Evolutionary conservation across 2,329 filamentous ascomycete genomes (phyloP), one percentile per base, ranked within the genome.

Genomic region (Xylaria sp.): DNA sequence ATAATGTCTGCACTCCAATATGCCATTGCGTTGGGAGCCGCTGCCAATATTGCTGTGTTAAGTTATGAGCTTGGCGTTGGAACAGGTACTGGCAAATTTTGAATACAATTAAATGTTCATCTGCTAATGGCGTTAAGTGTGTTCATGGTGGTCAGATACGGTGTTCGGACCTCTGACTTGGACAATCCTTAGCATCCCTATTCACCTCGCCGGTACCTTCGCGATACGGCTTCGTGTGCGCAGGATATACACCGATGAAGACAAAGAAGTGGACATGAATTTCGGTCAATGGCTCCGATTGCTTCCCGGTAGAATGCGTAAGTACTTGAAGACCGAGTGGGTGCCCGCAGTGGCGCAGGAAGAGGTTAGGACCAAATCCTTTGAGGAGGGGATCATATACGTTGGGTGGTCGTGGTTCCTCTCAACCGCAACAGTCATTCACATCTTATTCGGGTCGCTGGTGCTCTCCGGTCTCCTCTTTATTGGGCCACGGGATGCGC

Each of bases 361-460:
- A 23, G 56, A 63, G n/a, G 57, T 71, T 26, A 44, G 62, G 42
- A 57, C 63, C 11, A 10, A 40, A 6, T 26, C 31, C 1, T 65
- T 66, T 33, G 49, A 64, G 17, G 72, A 74, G 48, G 20, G 40
- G 1, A 54, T 49, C 11, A 17, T 62, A 17, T 72, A 59, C 31
- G 38, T 74, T 7, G 60, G 51, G 3, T 66, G 59, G 69, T 65
- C 68, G n/a, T 77, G 75, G 75, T 10, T 74, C 2, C 66, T 71
- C 10, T 74, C 72, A 2, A 70, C 66, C 15, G 53, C 60, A 11
- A 75, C 68, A 3, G 66, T 73, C 28, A 64, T 72, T 49, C 75
- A 77, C 63, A 70, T 78, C 53, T 63, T 77, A 17, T 77, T 74
- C 53, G 76, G 76, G 15, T 77, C 75, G 4, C 63, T 76, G 6